Percentiles rank a stretch among this genome's conserved stretches.
Evolutionary conservation across 2,329 filamentous ascomycete species (phyloP).

Genomic region (Teratosphaeria zuluensis): DNA sequence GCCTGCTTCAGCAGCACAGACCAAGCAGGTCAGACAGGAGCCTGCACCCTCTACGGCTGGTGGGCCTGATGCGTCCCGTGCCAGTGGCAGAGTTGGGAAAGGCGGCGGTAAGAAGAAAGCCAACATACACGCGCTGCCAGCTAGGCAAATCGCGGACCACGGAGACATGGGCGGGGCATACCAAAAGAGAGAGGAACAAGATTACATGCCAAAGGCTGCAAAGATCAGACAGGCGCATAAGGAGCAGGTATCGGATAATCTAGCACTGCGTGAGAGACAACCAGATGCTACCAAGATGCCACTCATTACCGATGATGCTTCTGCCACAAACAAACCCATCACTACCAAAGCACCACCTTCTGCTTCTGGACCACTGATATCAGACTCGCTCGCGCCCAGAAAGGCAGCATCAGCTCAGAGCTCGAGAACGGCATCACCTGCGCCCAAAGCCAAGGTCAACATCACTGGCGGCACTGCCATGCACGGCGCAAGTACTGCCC

Average conservation of each 20-base stretch:
- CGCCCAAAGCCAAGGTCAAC: constrained; percentile 54
- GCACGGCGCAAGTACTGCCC: constrained; percentile 66
- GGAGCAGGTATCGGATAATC: constrained; percentile 28
- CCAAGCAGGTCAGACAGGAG: constrained; percentile 1
- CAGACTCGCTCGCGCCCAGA: constrained; percentile 49
- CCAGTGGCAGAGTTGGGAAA: constrained; percentile 20
- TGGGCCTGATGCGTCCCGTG: constrained; percentile 8
- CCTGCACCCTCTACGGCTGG: background rate
- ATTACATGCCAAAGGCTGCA: constrained; percentile 56
- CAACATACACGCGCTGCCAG: constrained; percentile 27
- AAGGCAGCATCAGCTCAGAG: constrained; percentile 38
- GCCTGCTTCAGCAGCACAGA: constrained; percentile 8
- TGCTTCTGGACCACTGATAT: constrained; percentile 69
- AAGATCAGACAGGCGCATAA: constrained; percentile 28
- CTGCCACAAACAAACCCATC: constrained; percentile 33
- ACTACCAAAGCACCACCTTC: constrained; percentile 50
- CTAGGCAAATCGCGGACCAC: constrained; percentile 45
- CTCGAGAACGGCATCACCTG: constrained; percentile 41
- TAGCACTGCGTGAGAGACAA: constrained; percentile 41
- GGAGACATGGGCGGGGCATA: constrained; percentile 62
- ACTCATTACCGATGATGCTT: constrained; percentile 35
- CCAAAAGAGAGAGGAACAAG: constrained; percentile 61
- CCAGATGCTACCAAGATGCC: constrained; percentile 37
- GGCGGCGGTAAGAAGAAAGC: constrained; percentile 33
- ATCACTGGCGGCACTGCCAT: constrained; percentile 71